Evolutionary conservation across 371 early-diverging fungal species (phyloP).

Genomic region (Mortierella polycephala): DNA sequence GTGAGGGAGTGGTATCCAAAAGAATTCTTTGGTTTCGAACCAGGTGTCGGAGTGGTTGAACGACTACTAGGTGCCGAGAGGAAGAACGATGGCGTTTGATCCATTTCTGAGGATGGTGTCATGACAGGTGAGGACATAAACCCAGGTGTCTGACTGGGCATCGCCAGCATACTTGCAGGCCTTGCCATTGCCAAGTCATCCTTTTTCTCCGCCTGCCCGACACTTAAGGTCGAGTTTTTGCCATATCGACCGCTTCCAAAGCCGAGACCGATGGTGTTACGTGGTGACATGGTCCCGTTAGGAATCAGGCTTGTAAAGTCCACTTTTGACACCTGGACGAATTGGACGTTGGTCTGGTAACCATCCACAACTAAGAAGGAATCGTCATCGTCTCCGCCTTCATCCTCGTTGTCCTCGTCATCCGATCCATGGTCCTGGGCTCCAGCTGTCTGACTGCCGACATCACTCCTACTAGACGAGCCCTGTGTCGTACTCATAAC

Average conservation of each 20-base stretch:
- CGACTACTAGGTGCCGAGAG: slow-evolving; percentile 24
- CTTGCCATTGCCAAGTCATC: slow-evolving; percentile 7
- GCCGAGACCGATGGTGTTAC: slow-evolving; percentile 33
- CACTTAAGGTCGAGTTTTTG: slow-evolving; percentile 30
- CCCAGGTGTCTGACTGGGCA: slow-evolving; percentile 31
- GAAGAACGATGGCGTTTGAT: slow-evolving; percentile 17
- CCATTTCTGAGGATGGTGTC: slow-evolving; percentile 13
- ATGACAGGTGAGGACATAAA: slow-evolving; percentile 16
- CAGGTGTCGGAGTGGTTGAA: slow-evolving; percentile 37
- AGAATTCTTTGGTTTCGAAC: slow-evolving; percentile 25
- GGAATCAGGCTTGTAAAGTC: slow-evolving; percentile 47
- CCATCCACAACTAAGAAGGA: slow-evolving; percentile 46
- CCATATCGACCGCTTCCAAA: slow-evolving; percentile 32
- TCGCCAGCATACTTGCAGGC: slow-evolving; percentile 45
- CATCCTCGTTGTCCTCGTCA: slow-evolving; percentile 17
- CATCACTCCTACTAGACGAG: slow-evolving; percentile 4
- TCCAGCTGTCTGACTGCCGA: background rate
- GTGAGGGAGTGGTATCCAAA: slow-evolving; percentile 47
- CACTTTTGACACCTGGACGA: slow-evolving; percentile 21
- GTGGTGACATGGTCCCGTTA: slow-evolving; percentile 42
- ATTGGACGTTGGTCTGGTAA: slow-evolving; percentile 45
- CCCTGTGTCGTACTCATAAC: slow-evolving; percentile 13
- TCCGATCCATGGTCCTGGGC: slow-evolving; percentile 7
- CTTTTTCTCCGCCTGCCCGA: slow-evolving; percentile 10
- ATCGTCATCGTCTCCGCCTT: slow-evolving; percentile 33